Evolutionary conservation across 176 grass and related monocot species (phyloP), one percentile per base, ranked within the genome.

Genomic region (barley (Hordeum vulgare)): DNA sequence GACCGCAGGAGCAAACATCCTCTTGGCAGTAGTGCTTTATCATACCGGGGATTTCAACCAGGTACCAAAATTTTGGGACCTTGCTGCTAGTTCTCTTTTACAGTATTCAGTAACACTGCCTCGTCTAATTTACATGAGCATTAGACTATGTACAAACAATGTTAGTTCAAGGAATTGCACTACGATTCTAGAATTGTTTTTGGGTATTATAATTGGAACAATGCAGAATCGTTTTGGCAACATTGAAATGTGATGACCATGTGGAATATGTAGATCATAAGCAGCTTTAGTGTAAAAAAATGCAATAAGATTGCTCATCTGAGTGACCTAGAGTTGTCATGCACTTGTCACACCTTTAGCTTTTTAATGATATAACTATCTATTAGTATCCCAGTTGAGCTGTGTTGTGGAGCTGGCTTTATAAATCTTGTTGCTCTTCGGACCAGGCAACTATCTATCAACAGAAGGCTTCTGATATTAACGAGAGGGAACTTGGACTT

Each of bases 401-500:
- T n/a, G n/a, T n/a, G n/a, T n/a, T n/a, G n/a, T n/a, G n/a, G n/a
- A n/a, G n/a, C n/a, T n/a, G n/a, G n/a, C n/a, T n/a, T n/a, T n/a
- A n/a, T n/a, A n/a, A n/a, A n/a, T n/a, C n/a, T n/a, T n/a, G n/a
- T n/a, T n/a, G n/a, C n/a, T n/a, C n/a, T n/a, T n/a, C n/a, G n/a
- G n/a, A n/a, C n/a, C n/a, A 98, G 96, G 96, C 96, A 80, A 95
- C 96, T 64, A 95, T 98, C 74, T 98, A 98, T 86, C 96, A 98
- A 82, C 93, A 98, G 76, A 98, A 98, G 63, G 96, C 96, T 85
- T 85, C 95, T 71, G 93, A 98, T 91, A 95, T 98, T 71, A 98
- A 98, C 59, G 96, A 95, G 86, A 95, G 96, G 70, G 96, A 98
- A 91, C 90, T 98, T 82, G 96, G 96, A 71, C 90, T 98, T 85